Evolutionary conservation across 1,284 basidiomycete genomes (phyloP), one percentile per base, ranked within the genome.

Genomic region (Fistulinella cinereoalba): DNA sequence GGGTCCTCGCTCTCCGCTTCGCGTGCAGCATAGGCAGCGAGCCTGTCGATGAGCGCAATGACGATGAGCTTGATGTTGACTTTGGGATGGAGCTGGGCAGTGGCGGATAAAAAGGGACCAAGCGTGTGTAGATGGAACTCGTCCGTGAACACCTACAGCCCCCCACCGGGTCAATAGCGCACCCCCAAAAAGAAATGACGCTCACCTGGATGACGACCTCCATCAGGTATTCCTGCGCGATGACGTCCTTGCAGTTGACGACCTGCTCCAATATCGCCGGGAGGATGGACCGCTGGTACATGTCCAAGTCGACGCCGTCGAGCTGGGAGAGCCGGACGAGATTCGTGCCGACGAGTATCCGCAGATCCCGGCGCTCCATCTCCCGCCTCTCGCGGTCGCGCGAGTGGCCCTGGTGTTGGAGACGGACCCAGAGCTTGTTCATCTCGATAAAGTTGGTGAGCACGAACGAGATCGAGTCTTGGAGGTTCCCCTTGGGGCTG

Each of bases 371-470:
- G 28, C 94, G 84, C 64, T 97, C 94, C 78, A 95, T 76, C 67
- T 97, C 94, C 44, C 95, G 85, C 68, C 95, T 95, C 66, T 97
- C 94, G 44, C 92, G 83, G 66, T 97, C 94, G 37, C 92, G 81
- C 6, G 93, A 95, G 64, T 96, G 92, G 0, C 94, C 95, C 64
- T 95, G 90, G 61, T 97, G 94, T 67, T 97, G 95, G 19, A 97
- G 75, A 36, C 94, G 85, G 2, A 97, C 95, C 94, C 94, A 97
- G 23, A 97, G 83, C 68, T 97, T 97, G 79, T 97, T 97, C 94
- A 97, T 97, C 66, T 97, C 94, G 65, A 97, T 92, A 61, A 97
- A 97, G 71, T 97, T 97, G 53, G 93, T 96, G 49, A 97, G 79
- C 22, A 97, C 92, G 64, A 97, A 97, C 3, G 81, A 83, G 54